Evolutionary conservation across 306 rosid genomes (phyloP).

Genomic region (Ormosia semicastrata): DNA sequence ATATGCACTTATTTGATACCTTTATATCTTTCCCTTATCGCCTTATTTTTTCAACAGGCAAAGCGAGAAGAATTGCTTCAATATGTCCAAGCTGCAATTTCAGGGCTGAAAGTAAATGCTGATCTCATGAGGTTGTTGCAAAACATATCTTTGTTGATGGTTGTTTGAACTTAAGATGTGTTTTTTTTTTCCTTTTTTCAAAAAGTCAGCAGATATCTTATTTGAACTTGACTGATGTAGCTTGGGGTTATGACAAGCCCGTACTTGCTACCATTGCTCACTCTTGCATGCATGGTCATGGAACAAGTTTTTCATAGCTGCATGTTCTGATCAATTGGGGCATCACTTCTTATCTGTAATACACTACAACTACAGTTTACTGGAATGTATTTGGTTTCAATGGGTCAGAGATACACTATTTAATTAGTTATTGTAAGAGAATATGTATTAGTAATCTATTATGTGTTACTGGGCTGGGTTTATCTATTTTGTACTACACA

Average conservation of each 20-base stretch:
- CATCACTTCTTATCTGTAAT: neutral
- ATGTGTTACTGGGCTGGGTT: no score
- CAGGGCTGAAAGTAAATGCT: slow-evolving; percentile 79
- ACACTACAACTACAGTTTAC: neutral
- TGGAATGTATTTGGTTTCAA: neutral
- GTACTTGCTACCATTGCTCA: neutral
- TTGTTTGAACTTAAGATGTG: slow-evolving; percentile 19
- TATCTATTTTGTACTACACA: no score
- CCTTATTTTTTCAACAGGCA: slow-evolving; percentile 40
- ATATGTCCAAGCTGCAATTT: slow-evolving; percentile 70
- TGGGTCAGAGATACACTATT: neutral
- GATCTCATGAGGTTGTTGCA: slow-evolving; percentile 76
- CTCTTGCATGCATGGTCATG: neutral
- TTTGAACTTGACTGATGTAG: slow-evolving; percentile 4
- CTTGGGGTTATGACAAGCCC: slow-evolving; percentile 16
- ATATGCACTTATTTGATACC: slow-evolving; percentile 1
- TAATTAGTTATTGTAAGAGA: neutral
- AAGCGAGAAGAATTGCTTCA: slow-evolving; percentile 94
- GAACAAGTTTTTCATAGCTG: slow-evolving; percentile 10
- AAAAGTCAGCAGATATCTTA: neutral
- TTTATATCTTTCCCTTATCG: slow-evolving; percentile 9
- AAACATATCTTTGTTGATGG: slow-evolving; percentile 18
- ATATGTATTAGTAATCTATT: no score
- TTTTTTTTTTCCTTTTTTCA: neutral
- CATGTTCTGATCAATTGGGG: slow-evolving; percentile 9